Conservation (phyloP, 106 monocot species). For the Agapanthus africanus region DNA sequence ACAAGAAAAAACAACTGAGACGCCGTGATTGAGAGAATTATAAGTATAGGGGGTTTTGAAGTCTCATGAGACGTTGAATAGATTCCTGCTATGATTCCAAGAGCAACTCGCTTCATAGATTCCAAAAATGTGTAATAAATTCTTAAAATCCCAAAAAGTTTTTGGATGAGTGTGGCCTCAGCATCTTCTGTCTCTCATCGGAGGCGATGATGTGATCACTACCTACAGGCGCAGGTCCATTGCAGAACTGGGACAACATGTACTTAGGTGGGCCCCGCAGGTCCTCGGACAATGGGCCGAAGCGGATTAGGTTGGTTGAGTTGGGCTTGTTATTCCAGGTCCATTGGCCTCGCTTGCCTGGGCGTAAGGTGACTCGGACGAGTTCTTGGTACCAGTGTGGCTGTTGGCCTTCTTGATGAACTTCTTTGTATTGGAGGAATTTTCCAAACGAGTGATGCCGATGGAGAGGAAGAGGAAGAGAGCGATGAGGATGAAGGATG, state of each 20-base stretch:
- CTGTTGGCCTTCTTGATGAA: constrained; percentile 57
- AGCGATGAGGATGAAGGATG: constrained; percentile 29
- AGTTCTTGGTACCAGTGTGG: constrained; percentile 79
- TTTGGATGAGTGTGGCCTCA: constrained; percentile 78
- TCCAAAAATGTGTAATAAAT: constrained; percentile 85
- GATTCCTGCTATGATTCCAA: constrained; percentile 62
- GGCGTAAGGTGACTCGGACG: constrained; percentile 45
- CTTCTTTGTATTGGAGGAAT: constrained; percentile 89
- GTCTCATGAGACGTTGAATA: constrained; percentile 8
- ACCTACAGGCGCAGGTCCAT: constrained; percentile 9
- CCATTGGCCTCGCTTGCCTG: constrained; percentile 92
- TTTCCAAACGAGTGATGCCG: constrained; percentile 73
- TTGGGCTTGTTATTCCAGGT: constrained; percentile 50
- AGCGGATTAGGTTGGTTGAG: constrained; percentile 30
- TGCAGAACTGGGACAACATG: constrained; percentile 68
- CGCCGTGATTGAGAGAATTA: constrained; percentile 60
- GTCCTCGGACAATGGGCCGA: constrained; percentile 84
- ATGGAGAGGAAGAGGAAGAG: constrained; percentile 60
- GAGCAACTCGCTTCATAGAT: constrained; percentile 40
- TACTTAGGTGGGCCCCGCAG: constrained; percentile 87
- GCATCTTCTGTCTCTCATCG: constrained; percentile 89
- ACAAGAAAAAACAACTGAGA: constrained; percentile 80
- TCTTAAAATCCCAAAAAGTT: constrained; percentile 76
- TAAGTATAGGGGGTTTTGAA: constrained; percentile 22
- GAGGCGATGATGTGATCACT: constrained; percentile 79